Base-by-base conservation (phyloP, 2,329 filamentous ascomycete genomes). In the Penicillium frequentans region DNA sequence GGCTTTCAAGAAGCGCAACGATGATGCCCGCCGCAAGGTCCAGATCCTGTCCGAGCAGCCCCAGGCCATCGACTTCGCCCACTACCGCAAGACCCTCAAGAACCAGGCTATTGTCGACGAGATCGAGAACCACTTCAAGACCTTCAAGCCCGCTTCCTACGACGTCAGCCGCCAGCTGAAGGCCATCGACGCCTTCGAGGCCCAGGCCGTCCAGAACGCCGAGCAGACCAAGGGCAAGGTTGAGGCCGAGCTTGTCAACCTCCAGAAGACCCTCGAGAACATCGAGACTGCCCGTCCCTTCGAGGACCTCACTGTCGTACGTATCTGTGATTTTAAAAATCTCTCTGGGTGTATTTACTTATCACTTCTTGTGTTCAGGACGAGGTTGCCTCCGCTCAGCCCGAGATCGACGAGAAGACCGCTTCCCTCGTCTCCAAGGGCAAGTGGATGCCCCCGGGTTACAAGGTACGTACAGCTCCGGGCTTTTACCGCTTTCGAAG, bases 1-100 rank as follows among this genome's bases (percentile, higher is more conserved):
- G 78, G 86, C 91, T 67, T 99, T 99, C 89, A 99, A 99, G 87
- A 95, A 96, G 88, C 93, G 95, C 82, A 97, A 98, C 85, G 95
- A 99, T 77, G 93, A 97, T 77, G 93, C 91, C 75, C 93, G 93
- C 81, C 93, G 95, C 83, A 93, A 93, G 82, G 85, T 99, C 61
- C 87, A 90, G 79, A 72, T 86, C 62, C 91, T 99, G 58, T 87
- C 86, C 64, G 91, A 96, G 80, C 88, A 90, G 76, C 82, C 93
- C 65, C 91, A 91, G 73, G 86, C 86, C 58, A 86, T 99, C 81
- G 92, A 99, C 85, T 98, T 99, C 81, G 79, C 86, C 68, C 86
- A 93, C 80, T 99, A 98, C 90, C 92, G 93, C 80, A 83, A 84
- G 75, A 75, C 90, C 70, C 88, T 99, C 71, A 98, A 97, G 88